Base-by-base conservation (phyloP, 2,329 filamentous ascomycete species). In the Penicillium sp. region DNA sequence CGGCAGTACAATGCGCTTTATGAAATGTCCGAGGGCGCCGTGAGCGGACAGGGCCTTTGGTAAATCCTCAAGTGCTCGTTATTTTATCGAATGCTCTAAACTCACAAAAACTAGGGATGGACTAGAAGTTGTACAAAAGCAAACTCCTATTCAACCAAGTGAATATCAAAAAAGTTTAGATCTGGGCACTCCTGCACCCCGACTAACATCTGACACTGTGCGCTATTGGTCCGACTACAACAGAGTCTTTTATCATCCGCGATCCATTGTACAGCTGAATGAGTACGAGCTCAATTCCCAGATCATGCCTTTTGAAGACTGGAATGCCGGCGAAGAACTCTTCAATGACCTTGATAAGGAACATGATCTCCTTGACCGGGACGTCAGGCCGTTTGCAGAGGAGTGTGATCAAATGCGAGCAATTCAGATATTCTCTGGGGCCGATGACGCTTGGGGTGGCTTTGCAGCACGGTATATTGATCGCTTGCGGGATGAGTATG, bases 201-300 rank as follows among this genome's bases (percentile, higher is more conserved):
- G 80, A 52, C 81, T 96, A 21, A 88, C 83, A 1, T 81, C 86
- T 1, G 84, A 86, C 7, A 84, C 85, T 11, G 90, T 98, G n/a
- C 86, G 91, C 53, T 98, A 95, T 77, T 99, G 95, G 93, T 96
- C 92, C 31, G 95, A 99, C 74, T 98, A 92, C 75, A 96, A 91
- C 65, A 86, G 91, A 26, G 84, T 95, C n/a, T 99, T 87, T 75
- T 97, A 90, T 71, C 93, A 98, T 71, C 95, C 95, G 9, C 86
- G 85, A 53, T 96, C 92, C 13, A 85, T 96, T 53, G 82, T 96
- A 10, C 93, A 96, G 70, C 80, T 98, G 14, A 90, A 90, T 70
- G 91, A 97, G 68, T 96, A 90, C 69, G 91, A 96, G 71, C 80
- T 96, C 35, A 87, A 90, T 70, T 93, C 91, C 3, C 82, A 84